Conservation (phyloP, 2,329 filamentous ascomycete genomes). For the Mariannaea sp. region DNA sequence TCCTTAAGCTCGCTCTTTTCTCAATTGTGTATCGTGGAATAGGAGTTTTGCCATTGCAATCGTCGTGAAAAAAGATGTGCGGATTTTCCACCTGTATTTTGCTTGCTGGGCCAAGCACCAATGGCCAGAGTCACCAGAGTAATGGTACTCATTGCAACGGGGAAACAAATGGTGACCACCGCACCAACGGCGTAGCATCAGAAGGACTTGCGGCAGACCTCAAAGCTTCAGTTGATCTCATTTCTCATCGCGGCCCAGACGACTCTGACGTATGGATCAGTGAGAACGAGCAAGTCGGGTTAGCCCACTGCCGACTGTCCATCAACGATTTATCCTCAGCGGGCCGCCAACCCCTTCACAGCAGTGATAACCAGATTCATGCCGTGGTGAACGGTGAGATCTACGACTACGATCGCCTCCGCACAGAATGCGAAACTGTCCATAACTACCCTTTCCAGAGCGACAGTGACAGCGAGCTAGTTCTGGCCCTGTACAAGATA, state of each 20-base stretch:
- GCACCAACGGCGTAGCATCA: neutral
- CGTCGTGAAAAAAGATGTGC: neutral
- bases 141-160: neutral
- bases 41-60: neutral
- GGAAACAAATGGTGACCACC: neutral
- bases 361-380: constrained; percentile 48
- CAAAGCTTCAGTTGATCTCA: neutral
- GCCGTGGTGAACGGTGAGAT: constrained; percentile 65
- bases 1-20: neutral
- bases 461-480: constrained; percentile 1
- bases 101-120: neutral
- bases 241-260: constrained; percentile 1
- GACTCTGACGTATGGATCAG: constrained; percentile 3
- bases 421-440: neutral
- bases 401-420: constrained; percentile 53
- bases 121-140: neutral
- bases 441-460: neutral
- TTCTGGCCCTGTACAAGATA: neutral
- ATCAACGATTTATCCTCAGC: constrained; percentile 56
- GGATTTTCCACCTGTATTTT: neutral
- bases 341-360: constrained; percentile 54
- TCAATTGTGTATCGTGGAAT: neutral
- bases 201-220: neutral
- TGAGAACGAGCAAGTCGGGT: neutral
- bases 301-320: constrained; percentile 45